Evolutionary conservation across 2,329 filamentous ascomycete species (phyloP).

Genomic region (Thermoascus crustaceus): DNA sequence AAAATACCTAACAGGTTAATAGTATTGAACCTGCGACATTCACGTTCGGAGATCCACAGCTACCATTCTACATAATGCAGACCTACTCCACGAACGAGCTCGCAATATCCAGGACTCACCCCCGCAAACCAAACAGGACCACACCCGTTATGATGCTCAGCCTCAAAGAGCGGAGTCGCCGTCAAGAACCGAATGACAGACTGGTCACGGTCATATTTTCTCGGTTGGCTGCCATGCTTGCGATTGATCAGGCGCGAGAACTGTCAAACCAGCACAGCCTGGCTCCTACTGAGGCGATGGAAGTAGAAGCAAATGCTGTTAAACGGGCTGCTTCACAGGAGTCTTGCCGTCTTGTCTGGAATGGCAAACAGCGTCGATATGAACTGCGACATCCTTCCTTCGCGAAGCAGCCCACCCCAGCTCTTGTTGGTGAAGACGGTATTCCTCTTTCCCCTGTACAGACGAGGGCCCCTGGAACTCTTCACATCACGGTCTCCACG

Average conservation of each 20-base stretch:
- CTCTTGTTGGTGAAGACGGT: slow-evolving; percentile 26
- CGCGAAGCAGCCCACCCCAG: slow-evolving; percentile 19
- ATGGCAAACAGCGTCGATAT: slow-evolving; percentile 32
- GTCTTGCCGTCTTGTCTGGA: slow-evolving; percentile 39
- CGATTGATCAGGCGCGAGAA: slow-evolving; percentile 38
- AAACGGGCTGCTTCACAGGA: slow-evolving; percentile 38
- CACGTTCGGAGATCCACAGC: slow-evolving; percentile 32
- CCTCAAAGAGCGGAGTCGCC: slow-evolving; percentile 31
- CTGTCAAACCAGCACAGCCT: slow-evolving; percentile 34
- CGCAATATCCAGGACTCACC: slow-evolving; percentile 34
- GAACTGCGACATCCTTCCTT: slow-evolving; percentile 41
- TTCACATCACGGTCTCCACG: slow-evolving; percentile 36
- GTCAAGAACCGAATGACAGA: slow-evolving; percentile 33
- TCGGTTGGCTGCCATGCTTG: slow-evolving; percentile 42
- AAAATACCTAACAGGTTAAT: slow-evolving; percentile 10
- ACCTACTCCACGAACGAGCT: slow-evolving; percentile 37
- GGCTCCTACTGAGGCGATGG: slow-evolving; percentile 31
- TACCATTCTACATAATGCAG: slow-evolving; percentile 39
- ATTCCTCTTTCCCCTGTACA: slow-evolving; percentile 25
- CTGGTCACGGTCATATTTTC: slow-evolving; percentile 40
- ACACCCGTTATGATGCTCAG: slow-evolving; percentile 38
- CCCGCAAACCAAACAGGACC: slow-evolving; percentile 29
- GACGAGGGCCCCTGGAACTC: slow-evolving; percentile 23
- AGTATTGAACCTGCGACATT: slow-evolving; percentile 36
- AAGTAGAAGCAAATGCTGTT: slow-evolving; percentile 38